phyloP scores from a whole-genome alignment of 2,329 filamentous ascomycete species.

The Aspergillus hiratsukae region DNA sequence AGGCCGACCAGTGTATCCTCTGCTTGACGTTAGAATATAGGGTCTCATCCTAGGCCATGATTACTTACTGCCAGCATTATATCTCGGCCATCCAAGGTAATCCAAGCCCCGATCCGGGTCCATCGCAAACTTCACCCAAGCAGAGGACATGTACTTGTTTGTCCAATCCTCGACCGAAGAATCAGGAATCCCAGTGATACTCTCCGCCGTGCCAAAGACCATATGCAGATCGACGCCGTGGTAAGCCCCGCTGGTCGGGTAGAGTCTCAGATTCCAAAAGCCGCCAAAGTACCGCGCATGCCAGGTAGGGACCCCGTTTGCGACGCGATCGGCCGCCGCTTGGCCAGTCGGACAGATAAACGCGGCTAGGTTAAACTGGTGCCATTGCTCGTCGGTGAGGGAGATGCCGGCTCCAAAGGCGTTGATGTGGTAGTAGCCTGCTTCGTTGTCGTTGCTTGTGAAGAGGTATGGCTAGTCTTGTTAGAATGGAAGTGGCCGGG shows the following conservation, averaged over 20 bases:
- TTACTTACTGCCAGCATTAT: slow-evolving; percentile 16
- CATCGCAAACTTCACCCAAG: slow-evolving; percentile 40
- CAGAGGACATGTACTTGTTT: slow-evolving; percentile 36
- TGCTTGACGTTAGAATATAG: slow-evolving; percentile 2
- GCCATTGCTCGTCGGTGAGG: slow-evolving; percentile 37
- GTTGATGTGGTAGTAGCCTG: slow-evolving; percentile 46
- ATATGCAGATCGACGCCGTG: slow-evolving; percentile 48
- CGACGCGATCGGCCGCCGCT: slow-evolving; percentile 34
- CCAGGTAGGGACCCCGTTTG: slow-evolving; percentile 39
- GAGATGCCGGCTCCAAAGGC: slow-evolving; percentile 38
- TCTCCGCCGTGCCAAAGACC: slow-evolving; percentile 42
- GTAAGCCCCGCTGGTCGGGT: slow-evolving; percentile 45
- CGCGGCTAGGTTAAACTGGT: slow-evolving; percentile 41
- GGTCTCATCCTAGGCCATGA: background rate
- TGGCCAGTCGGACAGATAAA: slow-evolving; percentile 45
- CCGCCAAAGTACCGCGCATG: slow-evolving; percentile 48
- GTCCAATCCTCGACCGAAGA: slow-evolving; percentile 27
- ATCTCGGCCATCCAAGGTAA: slow-evolving; percentile 38
- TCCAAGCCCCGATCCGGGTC: slow-evolving; percentile 35
- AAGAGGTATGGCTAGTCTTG: slow-evolving; percentile 35
- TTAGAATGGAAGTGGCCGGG: no score
- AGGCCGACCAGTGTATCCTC: slow-evolving; percentile 22
- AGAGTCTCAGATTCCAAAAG: slow-evolving; percentile 47
- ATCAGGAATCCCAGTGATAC: slow-evolving; percentile 37
- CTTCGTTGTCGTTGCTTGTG: slow-evolving; percentile 46